phyloP scores from a whole-genome alignment of 192 early-diverging fungal genomes.

The Chytriomyces confervae region DNA sequence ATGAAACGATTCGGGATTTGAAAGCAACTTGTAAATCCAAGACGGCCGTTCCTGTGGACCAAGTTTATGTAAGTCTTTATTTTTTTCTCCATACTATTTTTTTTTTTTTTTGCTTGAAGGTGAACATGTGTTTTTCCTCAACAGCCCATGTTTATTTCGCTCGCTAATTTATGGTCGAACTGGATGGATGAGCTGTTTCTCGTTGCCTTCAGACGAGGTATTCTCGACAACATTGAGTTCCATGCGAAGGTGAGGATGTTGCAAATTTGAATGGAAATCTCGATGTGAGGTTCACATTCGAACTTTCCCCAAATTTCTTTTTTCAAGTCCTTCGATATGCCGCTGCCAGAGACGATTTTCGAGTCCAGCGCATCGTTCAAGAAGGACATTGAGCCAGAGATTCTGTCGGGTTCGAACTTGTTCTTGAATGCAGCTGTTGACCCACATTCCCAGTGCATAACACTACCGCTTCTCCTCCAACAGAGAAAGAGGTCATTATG shows the following conservation, averaged over 20 bases:
- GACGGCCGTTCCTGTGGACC: constrained; percentile 68
- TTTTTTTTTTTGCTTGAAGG: background rate
- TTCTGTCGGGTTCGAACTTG: constrained; percentile 47
- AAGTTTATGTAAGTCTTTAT: constrained; percentile 56
- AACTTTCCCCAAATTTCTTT: background rate
- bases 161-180: constrained; percentile 57
- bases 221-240: constrained; percentile 53
- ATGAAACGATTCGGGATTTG: constrained; percentile 54
- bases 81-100: background rate
- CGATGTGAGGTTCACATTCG: background rate
- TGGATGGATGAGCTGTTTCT: constrained; percentile 64
- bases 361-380: constrained; percentile 36
- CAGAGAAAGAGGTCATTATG: constrained; percentile 53
- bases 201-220: constrained; percentile 57
- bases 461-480: background rate
- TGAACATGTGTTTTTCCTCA: constrained; percentile 7
- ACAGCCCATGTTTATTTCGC: constrained; percentile 60
- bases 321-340: constrained; percentile 45
- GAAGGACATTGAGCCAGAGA: constrained; percentile 60
- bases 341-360: constrained; percentile 43
- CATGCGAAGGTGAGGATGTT: constrained; percentile 34
- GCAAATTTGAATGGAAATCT: constrained; percentile 7
- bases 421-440: background rate
- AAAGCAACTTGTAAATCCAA: constrained; percentile 61
- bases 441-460: constrained; percentile 1